phyloP scores from a whole-genome alignment of 257 asterid genomes.

The Plantago ovata region DNA sequence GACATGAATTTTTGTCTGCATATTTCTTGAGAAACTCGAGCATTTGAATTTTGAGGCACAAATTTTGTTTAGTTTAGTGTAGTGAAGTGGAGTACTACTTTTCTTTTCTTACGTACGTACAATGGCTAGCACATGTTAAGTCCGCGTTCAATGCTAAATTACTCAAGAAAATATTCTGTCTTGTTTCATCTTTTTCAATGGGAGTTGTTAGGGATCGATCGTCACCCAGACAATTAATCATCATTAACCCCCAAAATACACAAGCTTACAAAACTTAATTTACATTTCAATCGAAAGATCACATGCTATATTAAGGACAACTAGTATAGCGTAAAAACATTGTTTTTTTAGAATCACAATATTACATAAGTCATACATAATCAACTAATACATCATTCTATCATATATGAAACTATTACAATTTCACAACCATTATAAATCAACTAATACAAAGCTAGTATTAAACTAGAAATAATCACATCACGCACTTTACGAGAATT shows the following conservation, averaged over 20 bases:
- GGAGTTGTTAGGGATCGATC: conserved; percentile 67
- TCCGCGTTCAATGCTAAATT: conserved; percentile 55
- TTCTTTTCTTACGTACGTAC: conserved; percentile 12
- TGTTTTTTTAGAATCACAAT: too few species aligned
- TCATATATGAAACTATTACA: too few species aligned
- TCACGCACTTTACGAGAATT: too few species aligned
- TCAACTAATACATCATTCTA: too few species aligned
- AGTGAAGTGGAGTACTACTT: too few species aligned
- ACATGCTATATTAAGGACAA: too few species aligned
- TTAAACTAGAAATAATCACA: too few species aligned
- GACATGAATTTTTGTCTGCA: conserved; percentile 39
- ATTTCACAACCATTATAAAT: too few species aligned
- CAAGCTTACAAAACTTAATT: conserved; percentile 18
- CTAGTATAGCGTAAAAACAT: too few species aligned
- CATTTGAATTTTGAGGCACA: conserved; percentile 36
- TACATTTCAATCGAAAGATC: too few species aligned
- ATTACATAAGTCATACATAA: too few species aligned
- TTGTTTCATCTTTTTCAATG: conserved; percentile 57
- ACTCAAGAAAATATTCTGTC: conserved; percentile 41
- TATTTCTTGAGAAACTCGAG: conserved; percentile 66
- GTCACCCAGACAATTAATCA: conserved; percentile 23
- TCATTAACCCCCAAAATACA: conserved; percentile 11
- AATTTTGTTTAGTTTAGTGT: conserved; percentile 15
- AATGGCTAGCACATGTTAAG: conserved; percentile 69
- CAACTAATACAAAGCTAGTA: too few species aligned